Percentiles rank a stretch among this genome's conserved stretches.
Evolutionary conservation across 768 basidiomycete genomes (phyloP).

Genomic region (Lyophyllum decastes): DNA sequence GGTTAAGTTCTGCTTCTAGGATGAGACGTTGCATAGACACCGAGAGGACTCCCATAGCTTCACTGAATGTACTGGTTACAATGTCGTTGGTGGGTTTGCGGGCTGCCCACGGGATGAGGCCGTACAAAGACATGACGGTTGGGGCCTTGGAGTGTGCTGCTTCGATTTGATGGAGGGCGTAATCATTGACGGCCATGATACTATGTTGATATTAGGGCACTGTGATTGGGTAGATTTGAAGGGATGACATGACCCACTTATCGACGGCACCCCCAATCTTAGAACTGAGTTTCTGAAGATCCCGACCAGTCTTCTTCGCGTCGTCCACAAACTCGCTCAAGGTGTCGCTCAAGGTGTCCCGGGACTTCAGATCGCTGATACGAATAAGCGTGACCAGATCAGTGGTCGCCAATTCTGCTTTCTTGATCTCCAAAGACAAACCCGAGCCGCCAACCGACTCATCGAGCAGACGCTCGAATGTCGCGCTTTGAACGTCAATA

Average conservation of each 20-base stretch:
- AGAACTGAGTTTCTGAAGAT: slow-evolving; percentile 62
- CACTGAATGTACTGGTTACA: slow-evolving; percentile 53
- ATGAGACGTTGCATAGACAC: slow-evolving; percentile 54
- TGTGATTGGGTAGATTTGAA: background rate
- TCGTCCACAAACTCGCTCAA: slow-evolving; percentile 58
- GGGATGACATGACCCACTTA: slow-evolving; percentile 47
- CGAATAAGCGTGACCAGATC: slow-evolving; percentile 67
- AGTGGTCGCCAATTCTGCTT: slow-evolving; percentile 74
- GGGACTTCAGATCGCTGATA: slow-evolving; percentile 61
- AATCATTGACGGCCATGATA: slow-evolving; percentile 74
- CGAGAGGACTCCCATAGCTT: slow-evolving; percentile 64
- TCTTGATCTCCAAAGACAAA: slow-evolving; percentile 69
- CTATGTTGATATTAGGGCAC: slow-evolving; percentile 32
- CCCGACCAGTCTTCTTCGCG: slow-evolving; percentile 60
- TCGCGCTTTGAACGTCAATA: slow-evolving; percentile 57
- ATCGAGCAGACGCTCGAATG: slow-evolving; percentile 64
- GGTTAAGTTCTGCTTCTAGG: slow-evolving; percentile 64
- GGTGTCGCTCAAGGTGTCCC: slow-evolving; percentile 53
- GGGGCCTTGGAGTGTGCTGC: slow-evolving; percentile 36
- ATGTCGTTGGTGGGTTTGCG: slow-evolving; percentile 40
- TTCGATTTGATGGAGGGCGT: slow-evolving; percentile 63
- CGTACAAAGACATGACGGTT: slow-evolving; percentile 30
- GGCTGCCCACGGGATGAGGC: slow-evolving; percentile 41
- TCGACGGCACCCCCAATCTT: slow-evolving; percentile 78
- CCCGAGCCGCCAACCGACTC: slow-evolving; percentile 59